A percentile compares a stretch with the other conserved stretches of the same genome.
phyloP scores from a whole-genome alignment of 129 eudicot genomes.

The Sambucus nigra region DNA sequence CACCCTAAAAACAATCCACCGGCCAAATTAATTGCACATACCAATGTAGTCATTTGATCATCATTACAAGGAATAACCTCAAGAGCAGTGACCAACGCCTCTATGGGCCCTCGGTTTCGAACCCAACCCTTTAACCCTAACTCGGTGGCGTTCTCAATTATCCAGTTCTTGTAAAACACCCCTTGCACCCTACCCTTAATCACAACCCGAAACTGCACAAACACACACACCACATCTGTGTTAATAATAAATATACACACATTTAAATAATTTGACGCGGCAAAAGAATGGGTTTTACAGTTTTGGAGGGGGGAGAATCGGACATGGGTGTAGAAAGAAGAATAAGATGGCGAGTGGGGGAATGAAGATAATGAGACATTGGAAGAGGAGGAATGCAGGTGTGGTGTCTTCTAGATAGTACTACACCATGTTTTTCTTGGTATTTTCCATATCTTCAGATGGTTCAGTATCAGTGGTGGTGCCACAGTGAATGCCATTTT shows the following conservation, averaged over 20 bases:
- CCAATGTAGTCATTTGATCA: slow-evolving; percentile 19
- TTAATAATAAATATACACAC: no score
- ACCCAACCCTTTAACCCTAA: slow-evolving; percentile 97
- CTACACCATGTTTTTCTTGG: neutral
- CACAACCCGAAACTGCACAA: slow-evolving; percentile 57
- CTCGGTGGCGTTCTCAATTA: slow-evolving; percentile 60
- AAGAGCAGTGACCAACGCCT: slow-evolving; percentile 60
- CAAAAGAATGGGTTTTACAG: slow-evolving; percentile 23
- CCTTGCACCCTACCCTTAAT: slow-evolving; percentile 83
- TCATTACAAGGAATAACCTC: slow-evolving; percentile 41
- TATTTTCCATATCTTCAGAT: neutral
- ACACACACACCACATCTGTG: neutral
- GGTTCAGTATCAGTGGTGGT: slow-evolving; percentile 1
- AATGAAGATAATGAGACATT: slow-evolving; percentile 10
- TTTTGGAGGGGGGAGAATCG: slow-evolving; percentile 32
- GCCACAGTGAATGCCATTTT: neutral
- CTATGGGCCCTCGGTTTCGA: slow-evolving; percentile 67
- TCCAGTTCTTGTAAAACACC: slow-evolving; percentile 80
- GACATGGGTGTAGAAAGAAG: slow-evolving; percentile 35
- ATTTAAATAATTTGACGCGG: no score
- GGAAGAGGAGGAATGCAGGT: slow-evolving; percentile 16
- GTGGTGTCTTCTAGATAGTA: neutral
- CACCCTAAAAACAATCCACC: no score
- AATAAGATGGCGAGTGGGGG: slow-evolving; percentile 21
- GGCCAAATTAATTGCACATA: no score